Base-by-base conservation (phyloP, 2,329 filamentous ascomycete genomes). In the Trichoderma sp. region DNA sequence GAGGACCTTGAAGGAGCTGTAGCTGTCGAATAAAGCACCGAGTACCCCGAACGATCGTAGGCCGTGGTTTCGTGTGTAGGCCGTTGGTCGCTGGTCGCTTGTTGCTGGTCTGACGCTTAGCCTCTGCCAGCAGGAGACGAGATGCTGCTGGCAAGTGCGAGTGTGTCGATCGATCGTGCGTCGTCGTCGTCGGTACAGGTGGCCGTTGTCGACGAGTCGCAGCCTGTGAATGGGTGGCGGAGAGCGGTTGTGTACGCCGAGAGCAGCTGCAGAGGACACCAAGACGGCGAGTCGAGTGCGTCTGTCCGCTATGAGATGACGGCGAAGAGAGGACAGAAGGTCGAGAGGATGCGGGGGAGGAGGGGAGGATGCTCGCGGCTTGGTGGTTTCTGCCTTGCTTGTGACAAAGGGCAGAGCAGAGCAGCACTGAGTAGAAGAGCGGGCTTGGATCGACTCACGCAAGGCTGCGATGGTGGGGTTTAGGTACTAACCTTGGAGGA, bases 401-500 rank as follows among this genome's bases (percentile, higher is more conserved):
- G 34, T 58, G 51, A 24, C 34, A 63, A 30, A 43, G 60, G 51
- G 39, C 36, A 47, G 30, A 14, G 43, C 43, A 51, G 47, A 32
- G 30, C 57, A 60, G 30, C 34, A 36, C 32, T 34, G 34, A 34
- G 30, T 6, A 53, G 47, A 51, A 51, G 24, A 57, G 62, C 32
- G 53, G 43, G 30, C 28, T 70, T 30, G 53, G 30, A 30, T 56
- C 36, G 30, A 32, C 71, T 58, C 58, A 60, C 57, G 43, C 72
- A 66, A 74, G 72, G 73, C 73, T 74, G 75, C 70, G 71, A 74
- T 75, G 72, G 75, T 73, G 73, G 73, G 72, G 73, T 72, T 62
- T 61, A 57, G 70, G 39, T 63, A 30, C 47, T 51, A 51, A 53
- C 47, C 21, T 24, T 53, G 47, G 47, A 53, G 47, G 47, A 53